A percentile compares a stretch with the other conserved stretches of the same genome.
Evolutionary conservation across 495 filamentous ascomycete genomes (phyloP).

Genomic region (Cetradonia linearis): DNA sequence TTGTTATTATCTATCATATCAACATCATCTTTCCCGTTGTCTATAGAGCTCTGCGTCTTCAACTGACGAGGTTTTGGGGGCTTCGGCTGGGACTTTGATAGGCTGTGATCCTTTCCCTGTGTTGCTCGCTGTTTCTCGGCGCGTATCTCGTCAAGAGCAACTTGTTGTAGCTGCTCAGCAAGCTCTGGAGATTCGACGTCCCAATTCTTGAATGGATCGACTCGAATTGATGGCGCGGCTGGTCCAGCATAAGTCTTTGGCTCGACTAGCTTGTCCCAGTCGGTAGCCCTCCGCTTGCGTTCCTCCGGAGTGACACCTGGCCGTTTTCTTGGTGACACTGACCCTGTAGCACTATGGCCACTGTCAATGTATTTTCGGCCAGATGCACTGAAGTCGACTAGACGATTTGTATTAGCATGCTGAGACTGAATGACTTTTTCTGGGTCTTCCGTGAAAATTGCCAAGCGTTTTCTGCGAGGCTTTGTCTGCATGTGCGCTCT

Average conservation of each 20-base stretch:
- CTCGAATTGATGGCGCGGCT: neutral
- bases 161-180: constrained; percentile 37
- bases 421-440: neutral
- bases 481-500: constrained; percentile 19
- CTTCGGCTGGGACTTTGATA: constrained; percentile 26
- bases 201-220: constrained; percentile 28
- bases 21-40: constrained; percentile 25
- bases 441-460: constrained; percentile 22
- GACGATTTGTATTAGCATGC: neutral
- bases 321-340: constrained; percentile 7
- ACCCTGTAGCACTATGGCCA: neutral
- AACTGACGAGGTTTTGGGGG: constrained; percentile 25
- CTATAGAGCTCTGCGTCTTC: constrained; percentile 22
- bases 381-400: neutral
- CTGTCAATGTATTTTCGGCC: neutral
- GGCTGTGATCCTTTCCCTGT: constrained; percentile 13
- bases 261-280: neutral
- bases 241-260: neutral
- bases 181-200: constrained; percentile 38
- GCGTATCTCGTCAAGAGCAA: constrained; percentile 34
- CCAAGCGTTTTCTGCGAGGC: constrained; percentile 15
- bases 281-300: constrained; percentile 14
- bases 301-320: constrained; percentile 18
- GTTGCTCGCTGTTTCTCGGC: constrained; percentile 26
- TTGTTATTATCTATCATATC: constrained; percentile 20